Evolutionary conservation across 257 asterid species (phyloP), one percentile per base, ranked within the genome.

Genomic region (Fraxinus americana): DNA sequence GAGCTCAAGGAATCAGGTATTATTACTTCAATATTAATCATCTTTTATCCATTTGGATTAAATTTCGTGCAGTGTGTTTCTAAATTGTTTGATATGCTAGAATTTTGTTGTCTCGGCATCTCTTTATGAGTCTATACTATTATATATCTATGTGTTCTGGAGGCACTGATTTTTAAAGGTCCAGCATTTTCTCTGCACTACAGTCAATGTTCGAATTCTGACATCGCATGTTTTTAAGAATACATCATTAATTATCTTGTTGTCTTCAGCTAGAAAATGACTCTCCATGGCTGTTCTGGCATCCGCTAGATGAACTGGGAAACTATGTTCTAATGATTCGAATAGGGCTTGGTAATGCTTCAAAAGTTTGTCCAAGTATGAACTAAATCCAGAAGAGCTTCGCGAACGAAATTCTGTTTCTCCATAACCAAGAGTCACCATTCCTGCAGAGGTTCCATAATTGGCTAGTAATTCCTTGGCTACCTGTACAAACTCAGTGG

Each of bases 211-310:
- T 36, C 41, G 41, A 36, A 36, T 35, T 35, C 38, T 35, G 38
- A 35, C 38, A 35, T 35, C 6, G 5, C 38, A 4, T 35, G 38
- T 35, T 35, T 35, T 35, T 35, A 36, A 93, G 36, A 35, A 93
- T 35, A 35, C 0, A 35, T 35, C 8, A 35, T 35, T 7, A 35
- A 5, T 5, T 35, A 35, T 7, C 39, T 35, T 35, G 8, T 35
- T 35, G 8, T 35, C 39, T 35, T 35, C 6, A 5, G 39, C 39
- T 25, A 93, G 36, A 35, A 93, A 93, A 4, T 88, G 88, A 29
- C 82, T 85, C 71, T 93, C 97, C 86, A 91, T 77, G 1, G 94
- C 87, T 5, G 85, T 80, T 81, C 97, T 89, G 45, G 97, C 98
- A 74, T 89, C 96, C 21, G 83, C 81, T 23, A 93, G 89, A 77